Base-by-base conservation (phyloP, 805 yeast species). In the Candida cerambycidarum region DNA sequence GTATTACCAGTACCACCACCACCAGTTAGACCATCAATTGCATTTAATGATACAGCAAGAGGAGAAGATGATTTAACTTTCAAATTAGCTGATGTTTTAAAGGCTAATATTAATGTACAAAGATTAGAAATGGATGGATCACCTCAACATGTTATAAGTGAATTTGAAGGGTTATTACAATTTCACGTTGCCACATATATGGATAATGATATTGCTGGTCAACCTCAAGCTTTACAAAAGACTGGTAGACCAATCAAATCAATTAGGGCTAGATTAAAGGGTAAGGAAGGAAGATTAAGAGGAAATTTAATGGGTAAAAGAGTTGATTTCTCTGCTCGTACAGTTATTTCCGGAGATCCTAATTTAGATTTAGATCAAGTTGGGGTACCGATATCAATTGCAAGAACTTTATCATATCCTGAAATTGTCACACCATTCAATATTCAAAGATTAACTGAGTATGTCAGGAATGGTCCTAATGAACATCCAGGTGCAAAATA, bases 1-100 rank as follows among this genome's bases (percentile, higher is more conserved):
- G 98, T 93, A n/a, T 74, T 93, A 57, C 99, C 99, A 1, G 99
- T 93, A 14, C 99, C 99, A 33, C 99, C 99, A 39, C 99, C 99
- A 48, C 98, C 97, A 27, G 99, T 93, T 25, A 84, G 99, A 65
- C 99, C 99, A 9, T 87, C 96, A 17, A 93, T 93, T 70, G 97
- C 99, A 1, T 90, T 93, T 58, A 93, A 93, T 54, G 99, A 93
- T 62, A 88, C 97, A 9, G 97, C 96, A 48, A 83, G 99, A 71
- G 97, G 98, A 55, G 99, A 93, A 66, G 99, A 93, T 79, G 99
- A 93, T 76, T 83, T 93, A 68, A 93, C 99, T 1, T 93, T 90
- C 64, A 93, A 93, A 67, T 75, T 93, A 52, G 97, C 98, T 7
- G 99, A 93, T 76, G 90, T 93, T 39, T 71, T 93, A 57, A 93